Evolutionary conservation across 2,329 filamentous ascomycete species (phyloP), one percentile per base, ranked within the genome.

Genomic region (Colletotrichum sp.): DNA sequence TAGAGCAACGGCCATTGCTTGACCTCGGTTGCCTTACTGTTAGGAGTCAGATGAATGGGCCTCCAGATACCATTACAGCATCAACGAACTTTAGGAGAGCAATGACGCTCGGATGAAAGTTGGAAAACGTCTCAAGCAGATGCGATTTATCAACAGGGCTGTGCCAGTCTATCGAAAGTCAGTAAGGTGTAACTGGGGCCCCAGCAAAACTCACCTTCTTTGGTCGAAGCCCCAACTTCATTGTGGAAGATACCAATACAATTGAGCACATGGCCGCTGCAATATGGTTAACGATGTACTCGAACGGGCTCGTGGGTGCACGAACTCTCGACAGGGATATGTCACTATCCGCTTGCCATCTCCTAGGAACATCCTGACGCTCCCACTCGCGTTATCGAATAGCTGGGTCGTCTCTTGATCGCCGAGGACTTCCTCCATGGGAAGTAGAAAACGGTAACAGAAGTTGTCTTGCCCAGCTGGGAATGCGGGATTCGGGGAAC

Each of bases 371-470:
- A 77, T 63, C 16, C 60, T 62, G 9, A 77, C 60, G 12, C 71
- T 36, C 2, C 71, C 82, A 1, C 81, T 12, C 1, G 70, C 79
- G 26, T 71, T 44, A 5, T 80, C 79, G 15, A 80, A 69, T 2
- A 76, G 18, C 8, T 69, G 16, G 4, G 44, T 30, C 55, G 60
- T 82, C 81, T 78, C 80, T 82, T 70, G 78, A 79, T 24, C 77
- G 72, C 10, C 82, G 82, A 44, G 79, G 77, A 8, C 83, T 13
- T 79, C 77, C 24, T 82, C 80, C 16, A 86, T 70, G 0, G 83
- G 80, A 10, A 86, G 82, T 5, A 86, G 79, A 71, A 86, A 86
- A 1, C 85, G 83, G 60, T 84, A 86, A 76, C 83, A 85, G 34
- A 78, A 81, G 66, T 85, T 85, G 69, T 81, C 81, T 21, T 82